Conservation (phyloP, 2,329 filamentous ascomycete genomes). For the Ciborinia camelliae region DNA sequence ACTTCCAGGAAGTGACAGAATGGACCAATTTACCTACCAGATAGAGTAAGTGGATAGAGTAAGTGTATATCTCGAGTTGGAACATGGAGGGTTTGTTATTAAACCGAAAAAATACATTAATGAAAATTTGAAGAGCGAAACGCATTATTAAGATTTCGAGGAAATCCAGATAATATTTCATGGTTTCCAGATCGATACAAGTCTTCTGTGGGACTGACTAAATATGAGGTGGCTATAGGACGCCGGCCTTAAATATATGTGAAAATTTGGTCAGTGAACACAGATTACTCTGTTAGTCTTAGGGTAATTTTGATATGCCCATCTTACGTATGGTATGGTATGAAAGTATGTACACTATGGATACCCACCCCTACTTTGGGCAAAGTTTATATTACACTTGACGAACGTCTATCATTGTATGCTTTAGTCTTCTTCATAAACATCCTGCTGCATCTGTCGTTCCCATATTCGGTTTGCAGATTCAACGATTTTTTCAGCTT, state of each 20-base stretch:
- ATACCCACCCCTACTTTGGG: not conserved
- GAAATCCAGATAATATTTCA: not conserved
- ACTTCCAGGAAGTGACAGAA: conserved; percentile 44
- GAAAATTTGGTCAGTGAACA: not conserved
- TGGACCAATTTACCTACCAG: conserved; percentile 40
- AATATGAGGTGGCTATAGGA: too few relatives aligned
- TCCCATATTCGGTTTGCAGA: conserved; percentile 68
- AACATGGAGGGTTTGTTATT: too few relatives aligned
- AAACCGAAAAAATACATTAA: too few relatives aligned
- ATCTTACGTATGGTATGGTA: not conserved
- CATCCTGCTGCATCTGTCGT: conserved; percentile 28
- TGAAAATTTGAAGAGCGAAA: too few relatives aligned
- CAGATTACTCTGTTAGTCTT: not conserved
- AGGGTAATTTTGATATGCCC: not conserved
- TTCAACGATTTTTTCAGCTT: conserved; percentile 64
- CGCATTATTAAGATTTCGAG: too few relatives aligned
- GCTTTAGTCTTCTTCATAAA: conserved; percentile 26
- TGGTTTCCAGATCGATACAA: not conserved
- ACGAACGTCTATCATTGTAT: not conserved
- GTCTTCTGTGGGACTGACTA: not conserved
- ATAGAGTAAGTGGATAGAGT: not conserved
- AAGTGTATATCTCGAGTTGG: too few relatives aligned
- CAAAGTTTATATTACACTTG: not conserved
- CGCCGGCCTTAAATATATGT: not conserved
- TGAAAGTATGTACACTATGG: not conserved